Conservation (phyloP, 306 rosid genomes). For the Pyrus bretschneideri region DNA sequence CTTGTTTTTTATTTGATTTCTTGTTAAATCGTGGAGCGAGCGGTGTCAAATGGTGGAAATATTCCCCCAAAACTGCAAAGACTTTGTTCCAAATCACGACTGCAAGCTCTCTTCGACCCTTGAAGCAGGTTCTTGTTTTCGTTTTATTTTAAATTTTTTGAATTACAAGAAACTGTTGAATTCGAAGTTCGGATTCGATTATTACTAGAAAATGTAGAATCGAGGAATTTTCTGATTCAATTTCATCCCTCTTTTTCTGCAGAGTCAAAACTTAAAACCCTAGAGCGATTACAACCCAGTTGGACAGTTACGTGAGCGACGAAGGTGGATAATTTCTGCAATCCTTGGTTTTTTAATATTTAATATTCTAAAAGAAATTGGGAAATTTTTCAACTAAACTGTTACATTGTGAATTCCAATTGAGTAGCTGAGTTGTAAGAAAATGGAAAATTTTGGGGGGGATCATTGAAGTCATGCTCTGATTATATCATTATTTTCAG, state of each 20-base stretch:
- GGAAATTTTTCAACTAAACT: no score
- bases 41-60: slow-evolving; percentile 28
- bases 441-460: neutral
- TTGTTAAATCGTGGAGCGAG: neutral
- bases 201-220: neutral
- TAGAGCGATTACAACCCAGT: neutral
- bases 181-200: neutral
- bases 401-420: no score
- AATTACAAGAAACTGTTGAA: neutral
- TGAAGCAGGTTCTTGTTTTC: slow-evolving; percentile 31
- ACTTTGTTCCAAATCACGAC: neutral
- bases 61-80: slow-evolving; percentile 17
- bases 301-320: neutral
- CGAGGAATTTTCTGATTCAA: neutral
- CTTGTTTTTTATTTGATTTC: neutral
- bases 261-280: slow-evolving; percentile 1
- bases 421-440: no score
- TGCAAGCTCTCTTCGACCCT: slow-evolving; percentile 13
- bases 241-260: neutral
- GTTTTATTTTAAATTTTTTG: neutral
- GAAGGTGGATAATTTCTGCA: neutral
- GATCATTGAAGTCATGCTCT: no score
- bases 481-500: neutral
- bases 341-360: neutral
- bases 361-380: neutral